Base-by-base conservation (phyloP, 2,329 filamentous ascomycete genomes). In the Chaetomiaceae sp. region DNA sequence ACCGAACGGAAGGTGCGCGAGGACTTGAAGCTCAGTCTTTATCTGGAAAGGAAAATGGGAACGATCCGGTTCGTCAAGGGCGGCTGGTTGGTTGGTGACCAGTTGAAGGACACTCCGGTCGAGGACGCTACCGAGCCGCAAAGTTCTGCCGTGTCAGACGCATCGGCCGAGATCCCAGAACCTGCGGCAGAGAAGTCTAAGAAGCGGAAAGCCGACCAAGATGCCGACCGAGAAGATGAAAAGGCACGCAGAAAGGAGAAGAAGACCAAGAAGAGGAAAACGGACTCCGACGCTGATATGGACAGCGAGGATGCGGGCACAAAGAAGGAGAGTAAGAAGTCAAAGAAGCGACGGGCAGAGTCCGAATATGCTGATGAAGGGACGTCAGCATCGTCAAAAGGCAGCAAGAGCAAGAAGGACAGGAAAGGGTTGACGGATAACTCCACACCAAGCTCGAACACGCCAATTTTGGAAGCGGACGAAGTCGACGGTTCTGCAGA, bases 41-140 rank as follows among this genome's bases (percentile, higher is more conserved):
- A 89, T 62, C 76, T 87, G 45, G 81, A 84, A 56, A 75, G 78
- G 58, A 87, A 83, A 65, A 90, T 83, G 69, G 89, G 89, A 1
- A 74, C 78, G 9, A 87, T 95, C 74, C 79, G 83, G 39, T 98
- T 98, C 65, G 84, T 98, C 19, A 81, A 75, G 48, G 93, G 88
- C n/a, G 93, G 91, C 0, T 76, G 89, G 47, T 62, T 79, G 26
- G 71, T 81, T 19, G 77, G 76, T 27, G 75, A 80, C 51, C 71
- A 78, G 57, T 72, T 79, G 40, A 68, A 75, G 56, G 70, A 72
- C 33, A 62, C 68, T 48, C 64, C 64, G 42, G 64, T 65, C 46
- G 62, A 63, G 15, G 53, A 51, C 19, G 39, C 32, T 47, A 43
- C 36, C 4, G 38, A 48, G 20, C 29, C 26, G 2, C 17, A 26